Base-by-base conservation (phyloP, 2,329 filamentous ascomycete species). In the Ophiostoma himal-ulmi region DNA sequence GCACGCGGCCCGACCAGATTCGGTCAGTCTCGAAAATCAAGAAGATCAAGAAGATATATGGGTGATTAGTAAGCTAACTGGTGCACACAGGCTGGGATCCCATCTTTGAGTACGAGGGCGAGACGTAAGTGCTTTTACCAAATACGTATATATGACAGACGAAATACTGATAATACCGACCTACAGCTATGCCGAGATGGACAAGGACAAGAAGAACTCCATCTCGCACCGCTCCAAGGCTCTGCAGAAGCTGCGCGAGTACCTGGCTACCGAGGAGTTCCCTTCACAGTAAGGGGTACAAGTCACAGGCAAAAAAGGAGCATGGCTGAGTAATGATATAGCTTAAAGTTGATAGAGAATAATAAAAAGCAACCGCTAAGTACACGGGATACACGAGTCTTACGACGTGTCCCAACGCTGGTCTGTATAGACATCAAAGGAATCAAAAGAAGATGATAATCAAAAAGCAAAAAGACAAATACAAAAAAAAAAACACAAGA, bases 211-310 rank as follows among this genome's bases (percentile, higher is more conserved):
- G 78, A 96, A 96, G 88, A 99, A 98, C 82, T 88, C 89, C 77
- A 92, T 99, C 76, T 97, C 94, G 36, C 95, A 99, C 81, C 91
- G 95, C 62, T 90, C 87, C 74, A 92, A 90, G 77, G 95, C 95
- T n/a, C 82, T 99, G 69, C 85, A 88, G 74, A 96, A 97, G 81
- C 84, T 99, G 73, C 91, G 92, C 77, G 84, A 83, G 48, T 98
- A 94, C 93, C 85, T 96, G 75, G 84, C 86, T 71, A 82, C 80
- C 68, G 77, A 81, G 70, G 71, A 74, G 52, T 66, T 37, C 20
- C 44, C 68, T 34, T 71, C 67, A 69, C 39, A 66, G 8, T 39
- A 52, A 68, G 5, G 7, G 5, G 44, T 0, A 39, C 5, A 67
- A n/a, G 2, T 26, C 57, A 48, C 14, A 41, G n/a, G 26, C 64